These are phyloP conservation scores for Macrolepiota albuminosa DNA, from an alignment of 768 basidiomycete genomes.

Conservation along the genomic window DNA sequence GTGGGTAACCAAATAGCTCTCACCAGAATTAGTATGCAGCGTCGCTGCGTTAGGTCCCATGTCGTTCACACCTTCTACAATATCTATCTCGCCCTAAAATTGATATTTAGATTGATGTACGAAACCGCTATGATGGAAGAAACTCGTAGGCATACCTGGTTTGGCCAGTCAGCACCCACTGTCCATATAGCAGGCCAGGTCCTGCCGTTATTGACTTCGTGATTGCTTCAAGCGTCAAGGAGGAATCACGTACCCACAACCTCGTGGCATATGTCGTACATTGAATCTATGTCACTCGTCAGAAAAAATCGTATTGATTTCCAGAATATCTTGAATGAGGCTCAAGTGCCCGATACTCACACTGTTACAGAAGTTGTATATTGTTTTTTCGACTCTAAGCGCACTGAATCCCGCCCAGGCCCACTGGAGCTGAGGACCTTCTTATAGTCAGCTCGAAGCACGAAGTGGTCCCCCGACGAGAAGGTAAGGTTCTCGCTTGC, in stretches of 20 bases:
- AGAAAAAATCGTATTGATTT: neutral
- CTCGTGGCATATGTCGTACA: slow-evolving; percentile 56
- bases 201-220: slow-evolving; percentile 12
- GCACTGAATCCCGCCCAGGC: slow-evolving; percentile 55
- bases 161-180: slow-evolving; percentile 44
- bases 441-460: slow-evolving; percentile 51
- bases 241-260: slow-evolving; percentile 41
- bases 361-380: slow-evolving; percentile 51
- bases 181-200: slow-evolving; percentile 57
- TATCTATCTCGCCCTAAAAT: slow-evolving; percentile 43
- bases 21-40: slow-evolving; percentile 34
- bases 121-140: neutral
- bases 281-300: slow-evolving; percentile 33
- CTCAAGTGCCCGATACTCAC: slow-evolving; percentile 21
- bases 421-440: slow-evolving; percentile 43
- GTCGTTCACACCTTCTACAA: slow-evolving; percentile 39
- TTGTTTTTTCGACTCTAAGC: slow-evolving; percentile 48
- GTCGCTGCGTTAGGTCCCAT: slow-evolving; percentile 33
- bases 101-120: slow-evolving; percentile 9
- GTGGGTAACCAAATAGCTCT: slow-evolving; percentile 38
- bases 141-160: slow-evolving; percentile 20
- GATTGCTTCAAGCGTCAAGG: neutral
- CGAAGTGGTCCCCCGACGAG: slow-evolving; percentile 45
- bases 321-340: neutral
- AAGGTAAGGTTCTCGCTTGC: slow-evolving; percentile 51